Conservation (phyloP, 2,329 filamentous ascomycete genomes). For the Venturia asperata region DNA sequence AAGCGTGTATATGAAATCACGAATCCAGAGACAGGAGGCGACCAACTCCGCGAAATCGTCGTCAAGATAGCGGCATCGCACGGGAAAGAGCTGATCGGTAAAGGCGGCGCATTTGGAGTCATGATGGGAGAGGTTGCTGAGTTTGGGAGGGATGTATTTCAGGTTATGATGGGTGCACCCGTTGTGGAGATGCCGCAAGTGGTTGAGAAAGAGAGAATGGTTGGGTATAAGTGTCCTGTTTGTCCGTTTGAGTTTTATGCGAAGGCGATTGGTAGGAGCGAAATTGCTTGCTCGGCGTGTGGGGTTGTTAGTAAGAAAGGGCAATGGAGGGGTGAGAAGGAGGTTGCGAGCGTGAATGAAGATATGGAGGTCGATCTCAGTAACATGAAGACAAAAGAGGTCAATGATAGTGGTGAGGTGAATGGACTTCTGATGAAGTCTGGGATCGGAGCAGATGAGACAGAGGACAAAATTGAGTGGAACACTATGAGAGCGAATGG, state of each 20-base stretch:
- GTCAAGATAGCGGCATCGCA: neutral
- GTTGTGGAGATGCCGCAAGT: neutral
- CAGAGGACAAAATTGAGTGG: neutral
- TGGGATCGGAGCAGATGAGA: neutral
- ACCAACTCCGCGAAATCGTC: neutral
- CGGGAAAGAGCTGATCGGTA: neutral
- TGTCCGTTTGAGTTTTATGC: neutral
- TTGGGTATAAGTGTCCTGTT: neutral
- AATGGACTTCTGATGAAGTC: neutral
- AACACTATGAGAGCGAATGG: neutral
- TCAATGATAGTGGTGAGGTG: neutral
- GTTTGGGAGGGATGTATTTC: neutral
- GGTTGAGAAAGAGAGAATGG: neutral
- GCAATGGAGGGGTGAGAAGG: neutral
- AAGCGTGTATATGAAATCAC: constrained; percentile 3
- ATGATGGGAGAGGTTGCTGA: neutral
- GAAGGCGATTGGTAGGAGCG: neutral
- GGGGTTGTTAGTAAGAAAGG: neutral
- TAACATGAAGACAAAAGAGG: neutral
- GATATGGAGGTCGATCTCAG: too few species aligned
- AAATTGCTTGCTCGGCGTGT: neutral
- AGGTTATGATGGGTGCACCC: neutral
- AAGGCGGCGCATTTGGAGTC: neutral
- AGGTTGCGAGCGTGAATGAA: neutral
- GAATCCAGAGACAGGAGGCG: neutral